These are phyloP conservation scores for Chrysoporthe austroafricana DNA, from an alignment of 2,329 filamentous ascomycete genomes.

Conservation along the genomic window DNA sequence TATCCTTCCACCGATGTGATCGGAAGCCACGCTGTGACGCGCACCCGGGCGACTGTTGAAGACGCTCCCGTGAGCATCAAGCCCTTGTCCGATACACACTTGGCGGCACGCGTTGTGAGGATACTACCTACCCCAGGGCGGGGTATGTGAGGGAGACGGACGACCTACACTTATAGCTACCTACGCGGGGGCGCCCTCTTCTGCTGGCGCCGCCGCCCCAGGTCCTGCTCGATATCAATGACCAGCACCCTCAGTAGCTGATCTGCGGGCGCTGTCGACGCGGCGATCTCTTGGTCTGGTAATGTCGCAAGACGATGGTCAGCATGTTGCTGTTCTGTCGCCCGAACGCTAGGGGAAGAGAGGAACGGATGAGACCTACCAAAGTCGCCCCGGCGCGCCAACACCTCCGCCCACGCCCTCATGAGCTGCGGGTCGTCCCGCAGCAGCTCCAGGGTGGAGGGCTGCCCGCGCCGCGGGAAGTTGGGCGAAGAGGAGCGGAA, in stretches of 20 bases:
- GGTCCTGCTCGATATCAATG: not conserved
- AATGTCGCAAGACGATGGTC: not conserved
- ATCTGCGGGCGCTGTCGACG: not conserved
- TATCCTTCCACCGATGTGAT: not conserved
- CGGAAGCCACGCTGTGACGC: not conserved
- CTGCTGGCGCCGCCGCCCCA: not conserved
- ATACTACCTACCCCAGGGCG: not conserved
- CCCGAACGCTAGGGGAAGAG: not conserved
- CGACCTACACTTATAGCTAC: not conserved
- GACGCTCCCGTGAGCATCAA: not conserved
- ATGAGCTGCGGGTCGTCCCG: constrained; percentile 13
- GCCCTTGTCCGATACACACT: not conserved
- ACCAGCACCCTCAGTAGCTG: not conserved
- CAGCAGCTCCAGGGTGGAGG: constrained; percentile 30
- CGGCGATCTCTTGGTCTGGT: not conserved
- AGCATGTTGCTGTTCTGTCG: not conserved
- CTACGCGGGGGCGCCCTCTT: not conserved
- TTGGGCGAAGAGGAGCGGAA: constrained; percentile 36
- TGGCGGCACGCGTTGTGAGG: not conserved
- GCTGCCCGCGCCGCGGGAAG: constrained; percentile 23
- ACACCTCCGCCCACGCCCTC: constrained; percentile 18
- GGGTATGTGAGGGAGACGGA: not conserved
- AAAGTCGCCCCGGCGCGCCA: constrained; percentile 11
- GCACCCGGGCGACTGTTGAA: not conserved
- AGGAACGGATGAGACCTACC: constrained; percentile 13